Conservation (phyloP, 768 basidiomycete species). For the Boletus speciosus region DNA sequence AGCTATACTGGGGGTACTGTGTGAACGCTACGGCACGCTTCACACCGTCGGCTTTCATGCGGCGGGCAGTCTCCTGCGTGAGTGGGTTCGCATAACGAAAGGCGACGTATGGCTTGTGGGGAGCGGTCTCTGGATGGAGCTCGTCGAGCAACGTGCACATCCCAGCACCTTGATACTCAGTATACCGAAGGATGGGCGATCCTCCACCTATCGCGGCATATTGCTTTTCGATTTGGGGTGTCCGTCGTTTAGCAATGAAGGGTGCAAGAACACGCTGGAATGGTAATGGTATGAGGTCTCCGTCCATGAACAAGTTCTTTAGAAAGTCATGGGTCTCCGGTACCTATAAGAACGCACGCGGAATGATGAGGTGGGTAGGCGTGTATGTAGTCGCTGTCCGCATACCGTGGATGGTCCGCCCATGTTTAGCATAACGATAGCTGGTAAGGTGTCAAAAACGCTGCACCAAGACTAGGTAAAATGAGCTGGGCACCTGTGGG, state of each 20-base stretch:
- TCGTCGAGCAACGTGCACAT: conserved; percentile 93
- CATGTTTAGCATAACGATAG: conserved; percentile 98
- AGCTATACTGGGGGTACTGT: conserved; percentile 98
- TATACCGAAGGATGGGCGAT: conserved; percentile 91
- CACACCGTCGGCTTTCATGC: conserved; percentile 89
- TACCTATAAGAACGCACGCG: conserved; percentile 48
- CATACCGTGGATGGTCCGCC: conserved; percentile 90
- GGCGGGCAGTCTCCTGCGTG: conserved; percentile 74
- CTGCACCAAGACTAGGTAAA: not conserved
- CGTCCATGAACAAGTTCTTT: conserved; percentile 85
- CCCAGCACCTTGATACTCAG: conserved; percentile 79
- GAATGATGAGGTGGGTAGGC: conserved; percentile 9
- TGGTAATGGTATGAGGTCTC: conserved; percentile 93
- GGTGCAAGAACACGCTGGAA: conserved; percentile 89
- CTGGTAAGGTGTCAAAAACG: conserved; percentile 37
- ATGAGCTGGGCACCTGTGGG: conserved; percentile 51
- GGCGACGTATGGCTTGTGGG: conserved; percentile 93
- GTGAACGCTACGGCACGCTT: conserved; percentile 92
- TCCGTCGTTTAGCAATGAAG: conserved; percentile 80
- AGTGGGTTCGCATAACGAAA: conserved; percentile 93
- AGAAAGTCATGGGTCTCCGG: conserved; percentile 92
- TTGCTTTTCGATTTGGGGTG: conserved; percentile 91
- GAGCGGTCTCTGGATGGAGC: conserved; percentile 87
- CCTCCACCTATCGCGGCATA: conserved; percentile 95
- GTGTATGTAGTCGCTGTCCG: conserved; percentile 4